Conservation (phyloP, 2,329 filamentous ascomycete species). For the Cercospora zeina region DNA sequence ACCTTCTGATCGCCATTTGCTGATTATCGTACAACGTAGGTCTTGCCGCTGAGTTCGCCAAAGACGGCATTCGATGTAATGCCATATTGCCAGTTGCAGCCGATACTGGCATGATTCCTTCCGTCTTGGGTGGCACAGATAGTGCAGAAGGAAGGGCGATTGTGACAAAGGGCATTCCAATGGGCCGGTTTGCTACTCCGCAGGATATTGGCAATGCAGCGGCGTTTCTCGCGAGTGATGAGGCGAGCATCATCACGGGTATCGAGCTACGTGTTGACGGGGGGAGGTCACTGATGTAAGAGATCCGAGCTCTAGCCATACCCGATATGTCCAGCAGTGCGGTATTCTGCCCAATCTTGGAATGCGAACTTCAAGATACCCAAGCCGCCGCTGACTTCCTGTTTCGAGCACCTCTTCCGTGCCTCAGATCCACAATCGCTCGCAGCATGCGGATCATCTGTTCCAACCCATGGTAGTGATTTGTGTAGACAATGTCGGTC, state of each 20-base stretch:
- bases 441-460: constrained; percentile 20
- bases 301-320: too few relatives aligned
- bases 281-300: constrained; percentile 33
- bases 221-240: constrained; percentile 36
- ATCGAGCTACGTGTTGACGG: constrained; percentile 37
- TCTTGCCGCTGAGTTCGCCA: constrained; percentile 36
- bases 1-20: neutral
- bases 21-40: constrained; percentile 9
- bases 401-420: constrained; percentile 9
- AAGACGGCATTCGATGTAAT: constrained; percentile 32
- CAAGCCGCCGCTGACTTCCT: neutral
- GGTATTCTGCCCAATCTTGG: neutral
- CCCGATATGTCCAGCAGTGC: too few relatives aligned
- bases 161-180: constrained; percentile 32
- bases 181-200: constrained; percentile 33
- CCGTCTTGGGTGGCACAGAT: constrained; percentile 28
- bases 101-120: constrained; percentile 35
- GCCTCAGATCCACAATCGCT: constrained; percentile 13
- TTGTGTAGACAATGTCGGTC: constrained; percentile 12
- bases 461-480: constrained; percentile 4
- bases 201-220: constrained; percentile 35
- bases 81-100: constrained; percentile 35
- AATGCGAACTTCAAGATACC: neutral
- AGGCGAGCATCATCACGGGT: constrained; percentile 35
- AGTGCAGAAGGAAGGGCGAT: constrained; percentile 28